Percentiles rank a stretch among this genome's conserved stretches.
These are phyloP conservation scores for Glebionis coronaria DNA, from an alignment of 129 eudicot genomes.

Conservation along the genomic window DNA sequence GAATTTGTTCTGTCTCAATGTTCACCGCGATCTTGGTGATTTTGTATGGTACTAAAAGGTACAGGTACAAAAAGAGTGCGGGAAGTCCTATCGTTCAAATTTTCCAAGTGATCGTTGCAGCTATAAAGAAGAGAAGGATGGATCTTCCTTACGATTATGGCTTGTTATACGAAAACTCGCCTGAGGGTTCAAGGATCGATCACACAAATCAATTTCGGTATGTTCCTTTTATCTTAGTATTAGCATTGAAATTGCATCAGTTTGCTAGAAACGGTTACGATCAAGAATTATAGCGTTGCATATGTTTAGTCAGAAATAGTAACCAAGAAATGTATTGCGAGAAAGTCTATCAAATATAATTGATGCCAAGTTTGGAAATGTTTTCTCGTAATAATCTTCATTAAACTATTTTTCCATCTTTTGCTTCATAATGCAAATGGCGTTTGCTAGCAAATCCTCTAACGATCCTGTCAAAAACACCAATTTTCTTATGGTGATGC, in stretches of 20 bases:
- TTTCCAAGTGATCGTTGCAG: conserved; percentile 64
- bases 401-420: no score
- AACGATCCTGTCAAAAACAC: no score
- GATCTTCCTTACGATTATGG: conserved; percentile 54
- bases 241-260: background rate
- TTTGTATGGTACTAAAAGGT: conserved; percentile 60
- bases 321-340: no score
- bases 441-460: no score
- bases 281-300: no score
- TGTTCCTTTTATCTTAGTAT: conserved; percentile 9
- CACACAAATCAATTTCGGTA: conserved; percentile 87
- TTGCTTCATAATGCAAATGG: no score
- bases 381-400: no score
- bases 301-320: no score
- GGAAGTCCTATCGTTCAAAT: conserved; percentile 90
- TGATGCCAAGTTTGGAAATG: no score
- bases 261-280: background rate
- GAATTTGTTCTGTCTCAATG: conserved; percentile 81
- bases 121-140: conserved; percentile 55
- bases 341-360: no score
- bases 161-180: conserved; percentile 59
- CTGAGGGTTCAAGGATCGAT: conserved; percentile 52
- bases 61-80: conserved; percentile 67
- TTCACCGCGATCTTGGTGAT: conserved; percentile 54
- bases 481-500: no score